Conservation (phyloP, 2,329 filamentous ascomycete species). For the Dryadomyces quercivorus region DNA sequence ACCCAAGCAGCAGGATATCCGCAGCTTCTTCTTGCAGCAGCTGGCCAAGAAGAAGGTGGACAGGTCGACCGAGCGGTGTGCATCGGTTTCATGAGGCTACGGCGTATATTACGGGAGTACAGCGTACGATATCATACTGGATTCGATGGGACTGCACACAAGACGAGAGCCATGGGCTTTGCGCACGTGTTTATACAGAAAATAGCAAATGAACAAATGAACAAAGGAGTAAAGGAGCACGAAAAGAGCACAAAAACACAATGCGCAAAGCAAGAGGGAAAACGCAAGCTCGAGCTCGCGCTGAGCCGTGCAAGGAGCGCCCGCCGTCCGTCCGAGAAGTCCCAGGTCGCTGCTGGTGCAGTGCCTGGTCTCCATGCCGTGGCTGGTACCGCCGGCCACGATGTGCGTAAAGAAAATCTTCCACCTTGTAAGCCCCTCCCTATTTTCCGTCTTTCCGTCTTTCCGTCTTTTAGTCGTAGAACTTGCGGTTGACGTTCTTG, state of each 20-base stretch:
- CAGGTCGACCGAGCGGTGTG: not conserved
- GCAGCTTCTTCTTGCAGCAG: conserved; percentile 9
- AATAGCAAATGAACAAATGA: not conserved
- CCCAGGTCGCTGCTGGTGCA: not conserved
- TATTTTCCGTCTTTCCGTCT: not conserved
- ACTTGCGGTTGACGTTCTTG: conserved; percentile 89
- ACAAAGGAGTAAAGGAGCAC: not conserved
- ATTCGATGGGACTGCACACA: too few species aligned
- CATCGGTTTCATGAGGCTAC: not conserved
- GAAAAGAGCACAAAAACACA: too few species aligned
- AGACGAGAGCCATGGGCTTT: too few species aligned
- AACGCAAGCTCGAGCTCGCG: not conserved
- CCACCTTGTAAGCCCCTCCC: not conserved
- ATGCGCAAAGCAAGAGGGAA: not conserved
- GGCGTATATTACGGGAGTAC: too few species aligned
- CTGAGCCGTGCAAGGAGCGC: not conserved
- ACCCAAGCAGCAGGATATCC: conserved; percentile 11
- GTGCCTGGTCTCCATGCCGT: not conserved
- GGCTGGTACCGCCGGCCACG: not conserved
- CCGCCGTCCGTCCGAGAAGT: not conserved
- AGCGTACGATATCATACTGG: too few species aligned
- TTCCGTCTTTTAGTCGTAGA: conserved; percentile 57
- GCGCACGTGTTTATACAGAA: too few species aligned
- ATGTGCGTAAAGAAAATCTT: not conserved
- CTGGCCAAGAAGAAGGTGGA: conserved; percentile 2